These are phyloP conservation scores for Camptophora hylomeconis DNA, from an alignment of 2,329 filamentous ascomycete species.

Conservation along the genomic window DNA sequence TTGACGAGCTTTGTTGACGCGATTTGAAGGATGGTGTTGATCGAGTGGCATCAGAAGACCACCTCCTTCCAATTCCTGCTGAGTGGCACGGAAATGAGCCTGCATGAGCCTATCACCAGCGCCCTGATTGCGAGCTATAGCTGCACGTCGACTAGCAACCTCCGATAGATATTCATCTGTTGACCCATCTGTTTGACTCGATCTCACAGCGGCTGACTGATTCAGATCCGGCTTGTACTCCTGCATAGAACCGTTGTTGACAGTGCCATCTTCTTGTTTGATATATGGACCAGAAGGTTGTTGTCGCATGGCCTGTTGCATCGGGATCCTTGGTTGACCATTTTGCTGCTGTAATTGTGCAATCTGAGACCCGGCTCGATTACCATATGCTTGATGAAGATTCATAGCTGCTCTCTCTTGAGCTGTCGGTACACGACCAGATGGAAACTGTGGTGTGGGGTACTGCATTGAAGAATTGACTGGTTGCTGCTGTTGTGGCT, in stretches of 20 bases:
- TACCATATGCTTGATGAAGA: slow-evolving; percentile 16
- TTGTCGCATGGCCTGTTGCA: slow-evolving; percentile 30
- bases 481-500: slow-evolving; percentile 6
- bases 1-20: slow-evolving; percentile 26
- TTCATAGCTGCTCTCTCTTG: slow-evolving; percentile 17
- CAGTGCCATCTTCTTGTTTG: slow-evolving; percentile 15
- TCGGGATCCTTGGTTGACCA: slow-evolving; percentile 18
- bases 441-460: slow-evolving; percentile 22
- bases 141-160: slow-evolving; percentile 29
- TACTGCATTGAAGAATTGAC: slow-evolving; percentile 7
- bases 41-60: slow-evolving; percentile 31
- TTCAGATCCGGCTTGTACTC: slow-evolving; percentile 20
- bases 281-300: slow-evolving; percentile 19
- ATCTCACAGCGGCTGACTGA: slow-evolving; percentile 24
- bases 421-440: slow-evolving; percentile 16
- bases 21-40: slow-evolving; percentile 23
- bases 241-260: not conserved
- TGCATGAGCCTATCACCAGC: slow-evolving; percentile 28
- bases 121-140: slow-evolving; percentile 23
- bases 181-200: slow-evolving; percentile 65
- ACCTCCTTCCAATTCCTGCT: slow-evolving; percentile 31
- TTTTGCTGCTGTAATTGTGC: slow-evolving; percentile 19
- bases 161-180: slow-evolving; percentile 42
- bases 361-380: slow-evolving; percentile 17
- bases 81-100: slow-evolving; percentile 28